Evolutionary conservation across 2,329 filamentous ascomycete species (phyloP).

Genomic region (Arachnopeziza araneosa): DNA sequence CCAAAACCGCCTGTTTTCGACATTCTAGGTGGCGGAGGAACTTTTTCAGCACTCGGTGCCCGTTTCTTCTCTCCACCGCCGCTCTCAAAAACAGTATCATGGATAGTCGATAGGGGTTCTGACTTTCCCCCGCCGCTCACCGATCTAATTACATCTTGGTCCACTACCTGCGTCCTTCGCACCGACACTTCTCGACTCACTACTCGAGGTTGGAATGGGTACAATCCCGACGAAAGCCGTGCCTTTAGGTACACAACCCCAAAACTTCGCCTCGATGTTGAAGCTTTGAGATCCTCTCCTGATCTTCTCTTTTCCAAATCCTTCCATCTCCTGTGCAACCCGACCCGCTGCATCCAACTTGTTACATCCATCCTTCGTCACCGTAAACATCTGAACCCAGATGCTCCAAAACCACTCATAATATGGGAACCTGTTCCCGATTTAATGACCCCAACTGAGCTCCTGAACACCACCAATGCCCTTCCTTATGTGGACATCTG

Average conservation of each 20-base stretch:
- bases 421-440: conserved; percentile 97
- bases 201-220: conserved; percentile 90
- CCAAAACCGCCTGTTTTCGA: conserved; percentile 63
- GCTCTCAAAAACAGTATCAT: conserved; percentile 65
- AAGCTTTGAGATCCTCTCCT: conserved; percentile 53
- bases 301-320: conserved; percentile 64
- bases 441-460: conserved; percentile 66
- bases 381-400: conserved; percentile 37
- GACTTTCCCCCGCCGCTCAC: conserved; percentile 73
- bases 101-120: conserved; percentile 84
- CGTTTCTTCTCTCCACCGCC: conserved; percentile 73
- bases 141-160: conserved; percentile 64
- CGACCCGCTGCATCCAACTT: conserved; percentile 69
- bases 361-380: conserved; percentile 63
- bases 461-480: conserved; percentile 59
- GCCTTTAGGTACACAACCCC: conserved; percentile 85
- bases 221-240: conserved; percentile 62
- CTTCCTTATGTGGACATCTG: conserved; percentile 57
- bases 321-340: conserved; percentile 85
- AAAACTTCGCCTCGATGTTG: conserved; percentile 72
- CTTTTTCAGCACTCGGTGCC: conserved; percentile 82
- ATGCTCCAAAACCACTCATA: conserved; percentile 58
- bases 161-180: conserved; percentile 60
- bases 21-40: conserved; percentile 82
- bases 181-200: conserved; percentile 63